Evolutionary conservation across 2,329 filamentous ascomycete genomes (phyloP).

Genomic region (Ceratocystis cacaofunesta): DNA sequence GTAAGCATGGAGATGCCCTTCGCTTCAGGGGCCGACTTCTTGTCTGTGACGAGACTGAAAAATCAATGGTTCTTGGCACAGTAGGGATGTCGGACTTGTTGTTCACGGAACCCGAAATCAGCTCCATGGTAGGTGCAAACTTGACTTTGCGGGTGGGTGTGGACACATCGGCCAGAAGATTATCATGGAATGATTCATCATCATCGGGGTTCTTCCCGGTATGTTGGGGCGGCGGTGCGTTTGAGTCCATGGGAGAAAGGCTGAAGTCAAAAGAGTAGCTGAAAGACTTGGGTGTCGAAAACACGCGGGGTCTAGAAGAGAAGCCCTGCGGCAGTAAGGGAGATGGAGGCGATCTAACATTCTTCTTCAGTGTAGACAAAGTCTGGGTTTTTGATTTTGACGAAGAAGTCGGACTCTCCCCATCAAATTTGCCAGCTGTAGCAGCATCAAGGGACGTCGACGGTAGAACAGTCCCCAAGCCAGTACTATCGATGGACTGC

Average conservation of each 20-base stretch:
- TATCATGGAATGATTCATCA: background rate
- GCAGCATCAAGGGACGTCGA: background rate
- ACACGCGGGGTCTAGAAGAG: background rate
- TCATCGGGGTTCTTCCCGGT: background rate
- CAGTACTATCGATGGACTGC: background rate
- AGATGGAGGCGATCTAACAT: background rate
- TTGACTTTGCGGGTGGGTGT: background rate
- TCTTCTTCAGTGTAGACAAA: background rate
- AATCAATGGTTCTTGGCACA: background rate
- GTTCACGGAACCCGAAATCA: background rate
- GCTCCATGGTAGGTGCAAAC: background rate
- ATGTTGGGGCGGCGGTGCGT: background rate
- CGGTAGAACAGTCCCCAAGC: background rate
- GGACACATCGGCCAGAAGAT: background rate
- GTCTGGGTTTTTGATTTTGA: background rate
- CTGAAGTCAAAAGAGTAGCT: background rate
- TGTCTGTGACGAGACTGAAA: background rate
- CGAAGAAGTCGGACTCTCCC: background rate
- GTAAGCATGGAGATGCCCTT: background rate
- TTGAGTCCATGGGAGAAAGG: background rate
- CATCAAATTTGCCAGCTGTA: background rate
- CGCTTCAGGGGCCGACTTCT: background rate
- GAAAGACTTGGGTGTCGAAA: background rate
- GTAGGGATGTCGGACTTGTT: background rate
- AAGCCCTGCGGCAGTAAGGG: too few species aligned